These are phyloP conservation scores for Lantana camara DNA, from an alignment of 257 asterid species.

Conservation along the genomic window DNA sequence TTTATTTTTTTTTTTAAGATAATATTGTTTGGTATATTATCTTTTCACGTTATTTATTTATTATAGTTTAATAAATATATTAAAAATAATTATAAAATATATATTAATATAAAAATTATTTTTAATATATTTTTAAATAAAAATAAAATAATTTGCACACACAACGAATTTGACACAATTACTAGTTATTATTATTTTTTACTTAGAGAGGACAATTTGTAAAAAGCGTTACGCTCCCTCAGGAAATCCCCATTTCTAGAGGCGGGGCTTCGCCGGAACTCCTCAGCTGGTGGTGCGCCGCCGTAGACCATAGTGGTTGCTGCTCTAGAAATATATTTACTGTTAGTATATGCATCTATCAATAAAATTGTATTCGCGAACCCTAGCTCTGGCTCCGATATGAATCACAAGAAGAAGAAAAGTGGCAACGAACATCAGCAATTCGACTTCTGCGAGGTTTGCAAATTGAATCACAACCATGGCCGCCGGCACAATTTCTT, in stretches of 20 bases:
- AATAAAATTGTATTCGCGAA: background rate
- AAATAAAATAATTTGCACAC: too few relatives aligned
- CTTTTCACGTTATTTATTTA: too few relatives aligned
- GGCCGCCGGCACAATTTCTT: slow-evolving; percentile 78
- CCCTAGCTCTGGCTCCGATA: slow-evolving; percentile 22
- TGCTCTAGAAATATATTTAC: background rate
- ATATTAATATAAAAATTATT: too few relatives aligned
- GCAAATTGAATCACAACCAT: slow-evolving; percentile 73
- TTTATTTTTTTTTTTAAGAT: too few relatives aligned
- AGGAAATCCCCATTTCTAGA: background rate
- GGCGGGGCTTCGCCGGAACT: slow-evolving; percentile 2
- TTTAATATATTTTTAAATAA: too few relatives aligned
- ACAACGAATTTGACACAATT: too few relatives aligned
- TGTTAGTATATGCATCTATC: background rate
- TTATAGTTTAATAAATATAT: too few relatives aligned
- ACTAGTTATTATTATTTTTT: too few relatives aligned
- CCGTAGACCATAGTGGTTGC: background rate
- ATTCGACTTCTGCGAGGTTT: slow-evolving; percentile 77
- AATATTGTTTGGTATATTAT: too few relatives aligned
- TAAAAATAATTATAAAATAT: too few relatives aligned
- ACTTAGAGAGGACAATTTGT: too few relatives aligned
- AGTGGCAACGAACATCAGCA: slow-evolving; percentile 18
- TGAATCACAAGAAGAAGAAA: slow-evolving; percentile 34
- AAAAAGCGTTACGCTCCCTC: slow-evolving; percentile 5
- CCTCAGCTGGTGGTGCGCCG: slow-evolving; percentile 6